Conservation (phyloP, 257 asterid genomes). For the Nicotiana tomentosiformis region DNA sequence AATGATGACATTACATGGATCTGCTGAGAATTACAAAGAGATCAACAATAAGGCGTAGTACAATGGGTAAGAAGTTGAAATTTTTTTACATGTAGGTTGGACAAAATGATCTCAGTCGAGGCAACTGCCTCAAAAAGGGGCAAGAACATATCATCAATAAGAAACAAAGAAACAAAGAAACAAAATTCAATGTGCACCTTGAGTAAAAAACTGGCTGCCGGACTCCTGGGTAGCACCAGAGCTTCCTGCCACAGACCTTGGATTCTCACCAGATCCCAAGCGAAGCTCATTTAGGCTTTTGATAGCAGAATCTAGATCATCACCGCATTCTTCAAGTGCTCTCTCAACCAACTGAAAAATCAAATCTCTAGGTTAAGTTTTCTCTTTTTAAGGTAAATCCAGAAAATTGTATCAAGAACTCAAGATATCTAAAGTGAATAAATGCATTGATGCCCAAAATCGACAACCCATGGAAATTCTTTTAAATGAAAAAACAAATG, state of each 20-base stretch:
- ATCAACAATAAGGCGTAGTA: not conserved
- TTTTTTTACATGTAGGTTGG: not conserved
- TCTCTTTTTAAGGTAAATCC: slow-evolving; percentile 6
- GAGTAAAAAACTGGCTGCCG: slow-evolving; percentile 21
- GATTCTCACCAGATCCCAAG: slow-evolving; percentile 47
- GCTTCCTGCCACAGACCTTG: slow-evolving; percentile 25
- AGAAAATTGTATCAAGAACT: not conserved
- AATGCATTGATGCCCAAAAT: not conserved
- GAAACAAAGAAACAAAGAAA: too few relatives aligned
- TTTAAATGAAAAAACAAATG: not conserved
- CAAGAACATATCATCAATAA: not conserved
- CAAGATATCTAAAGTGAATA: not conserved
- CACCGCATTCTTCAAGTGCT: slow-evolving; percentile 67
- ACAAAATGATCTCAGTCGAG: not conserved
- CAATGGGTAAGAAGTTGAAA: not conserved
- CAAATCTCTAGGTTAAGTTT: slow-evolving; percentile 19
- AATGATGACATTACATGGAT: not conserved
- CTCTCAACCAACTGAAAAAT: slow-evolving; percentile 59
- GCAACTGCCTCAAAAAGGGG: not conserved
- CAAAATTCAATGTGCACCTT: slow-evolving; percentile 29
- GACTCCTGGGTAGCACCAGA: slow-evolving; percentile 29
- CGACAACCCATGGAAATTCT: not conserved
- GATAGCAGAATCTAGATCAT: slow-evolving; percentile 82
- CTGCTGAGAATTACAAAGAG: not conserved
- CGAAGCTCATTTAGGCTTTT: slow-evolving; percentile 71